Conservation (phyloP, 83 land plant genomes). For the Thuja plicata region DNA sequence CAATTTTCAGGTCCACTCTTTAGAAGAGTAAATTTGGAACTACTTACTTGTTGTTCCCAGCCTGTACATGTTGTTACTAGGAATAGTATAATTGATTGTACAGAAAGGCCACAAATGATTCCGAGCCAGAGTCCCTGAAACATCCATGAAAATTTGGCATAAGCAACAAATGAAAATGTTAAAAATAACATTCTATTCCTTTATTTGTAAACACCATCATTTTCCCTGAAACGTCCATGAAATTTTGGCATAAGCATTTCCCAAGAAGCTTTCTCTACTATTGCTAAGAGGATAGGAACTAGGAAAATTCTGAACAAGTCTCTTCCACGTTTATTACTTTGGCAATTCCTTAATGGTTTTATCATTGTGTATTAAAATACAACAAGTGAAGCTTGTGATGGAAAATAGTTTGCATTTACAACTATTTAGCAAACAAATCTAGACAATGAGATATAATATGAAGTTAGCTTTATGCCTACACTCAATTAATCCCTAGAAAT, state of each 20-base stretch:
- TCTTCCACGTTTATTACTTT: background rate
- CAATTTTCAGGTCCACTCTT: background rate
- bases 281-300: background rate
- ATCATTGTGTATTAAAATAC: too few relatives aligned
- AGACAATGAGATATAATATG: background rate
- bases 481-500: background rate
- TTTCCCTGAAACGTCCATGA: background rate
- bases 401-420: background rate
- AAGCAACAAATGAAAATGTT: background rate
- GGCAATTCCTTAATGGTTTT: background rate
- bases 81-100: constrained; percentile 30
- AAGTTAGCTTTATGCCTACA: background rate
- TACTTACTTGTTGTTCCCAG: constrained; percentile 52
- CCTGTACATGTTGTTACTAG: constrained; percentile 24
- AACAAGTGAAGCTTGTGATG: too few relatives aligned
- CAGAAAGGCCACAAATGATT: constrained; percentile 27
- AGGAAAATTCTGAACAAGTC: background rate
- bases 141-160: background rate
- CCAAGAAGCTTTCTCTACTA: background rate
- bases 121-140: constrained; percentile 52
- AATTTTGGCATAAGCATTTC: too few relatives aligned
- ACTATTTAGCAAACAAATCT: background rate
- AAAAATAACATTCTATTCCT: background rate
- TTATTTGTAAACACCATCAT: background rate
- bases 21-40: background rate